Evolutionary conservation across 495 filamentous ascomycete species (phyloP).

Genomic region (Lasiosphaeria hispida): DNA sequence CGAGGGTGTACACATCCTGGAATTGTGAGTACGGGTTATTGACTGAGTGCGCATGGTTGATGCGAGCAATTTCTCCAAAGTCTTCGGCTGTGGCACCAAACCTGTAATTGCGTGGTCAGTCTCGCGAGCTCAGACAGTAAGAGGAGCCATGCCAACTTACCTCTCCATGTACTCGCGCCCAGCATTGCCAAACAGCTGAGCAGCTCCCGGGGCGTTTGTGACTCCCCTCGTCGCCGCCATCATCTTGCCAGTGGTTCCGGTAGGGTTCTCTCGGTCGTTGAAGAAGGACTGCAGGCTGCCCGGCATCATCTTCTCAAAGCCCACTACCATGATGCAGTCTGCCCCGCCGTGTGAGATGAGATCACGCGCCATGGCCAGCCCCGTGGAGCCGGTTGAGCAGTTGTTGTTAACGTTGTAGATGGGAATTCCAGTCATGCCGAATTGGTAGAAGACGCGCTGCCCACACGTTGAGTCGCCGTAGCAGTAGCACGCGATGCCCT

Average conservation of each 20-base stretch:
- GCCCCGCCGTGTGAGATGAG: slow-evolving; percentile 76
- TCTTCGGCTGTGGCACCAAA: slow-evolving; percentile 82
- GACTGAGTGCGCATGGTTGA: slow-evolving; percentile 88
- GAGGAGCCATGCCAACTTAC: slow-evolving; percentile 40
- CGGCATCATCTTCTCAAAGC: slow-evolving; percentile 97
- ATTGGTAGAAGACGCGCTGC: slow-evolving; percentile 98
- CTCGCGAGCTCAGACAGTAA: not conserved
- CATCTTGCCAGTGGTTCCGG: slow-evolving; percentile 66
- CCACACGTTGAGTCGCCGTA: slow-evolving; percentile 95
- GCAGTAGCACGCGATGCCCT: slow-evolving; percentile 95
- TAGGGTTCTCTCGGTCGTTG: slow-evolving; percentile 76
- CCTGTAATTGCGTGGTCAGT: slow-evolving; percentile 39
- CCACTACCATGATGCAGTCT: slow-evolving; percentile 85
- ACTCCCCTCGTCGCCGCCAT: slow-evolving; percentile 79
- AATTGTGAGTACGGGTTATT: slow-evolving; percentile 98
- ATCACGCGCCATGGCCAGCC: slow-evolving; percentile 77
- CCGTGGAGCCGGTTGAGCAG: slow-evolving; percentile 90
- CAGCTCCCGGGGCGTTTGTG: slow-evolving; percentile 77
- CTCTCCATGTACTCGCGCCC: slow-evolving; percentile 95
- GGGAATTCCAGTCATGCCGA: slow-evolving; percentile 93
- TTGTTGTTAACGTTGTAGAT: slow-evolving; percentile 99
- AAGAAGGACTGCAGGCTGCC: slow-evolving; percentile 80
- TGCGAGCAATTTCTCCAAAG: slow-evolving; percentile 92
- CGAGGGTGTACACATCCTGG: slow-evolving; percentile 82
- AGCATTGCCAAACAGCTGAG: slow-evolving; percentile 95